Evolutionary conservation across 805 yeast genomes (phyloP), one percentile per base, ranked within the genome.

Genomic region (Hanseniaspora occidentalis): DNA sequence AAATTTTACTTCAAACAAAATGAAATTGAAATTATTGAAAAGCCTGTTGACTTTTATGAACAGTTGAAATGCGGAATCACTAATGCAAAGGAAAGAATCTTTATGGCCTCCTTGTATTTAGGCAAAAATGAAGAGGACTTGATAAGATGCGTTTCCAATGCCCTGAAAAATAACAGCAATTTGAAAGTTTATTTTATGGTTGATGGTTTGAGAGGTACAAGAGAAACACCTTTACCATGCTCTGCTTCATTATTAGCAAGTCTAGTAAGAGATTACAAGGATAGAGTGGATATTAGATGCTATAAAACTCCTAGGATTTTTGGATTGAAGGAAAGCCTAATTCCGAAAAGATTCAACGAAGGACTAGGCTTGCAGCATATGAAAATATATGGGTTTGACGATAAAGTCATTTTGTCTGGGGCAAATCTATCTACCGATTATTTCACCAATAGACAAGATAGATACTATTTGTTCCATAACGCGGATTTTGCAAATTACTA

Each of bases 341-440:
- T 85, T 2, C 98, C 98, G 0, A 79, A 72, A 44, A 70, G 98
- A 46, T 67, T 89, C 47, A 86, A 88, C 58, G 98, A 92, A 62
- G 88, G 94, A 3, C 67, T 72, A 50, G 98, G 98, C 0, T 69
- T 92, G 39, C 98, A 92, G 58, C 98, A 92, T 56, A 92, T 92
- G 97, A 92, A 92, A 57, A 70, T 92, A 22, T 92, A 92, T 57
- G 98, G 98, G 1, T 77, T 88, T 52, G 98, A 92, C 57, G 76
- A 85, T 51, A 95, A 88, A 54, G 75, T 92, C 33, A 71, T 92
- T 16, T 67, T 92, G 24, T 73, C 83, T 14, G 98, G 97, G 6
- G 98, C 98, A 2, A 92, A 92, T 53, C 66, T 92, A 37, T 84
- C 96, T 0, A 66, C 73, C 27, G 98, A 92, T 61, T 92, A 92